Conservation (phyloP, 306 rosid species). For the Ceratonia siliqua region DNA sequence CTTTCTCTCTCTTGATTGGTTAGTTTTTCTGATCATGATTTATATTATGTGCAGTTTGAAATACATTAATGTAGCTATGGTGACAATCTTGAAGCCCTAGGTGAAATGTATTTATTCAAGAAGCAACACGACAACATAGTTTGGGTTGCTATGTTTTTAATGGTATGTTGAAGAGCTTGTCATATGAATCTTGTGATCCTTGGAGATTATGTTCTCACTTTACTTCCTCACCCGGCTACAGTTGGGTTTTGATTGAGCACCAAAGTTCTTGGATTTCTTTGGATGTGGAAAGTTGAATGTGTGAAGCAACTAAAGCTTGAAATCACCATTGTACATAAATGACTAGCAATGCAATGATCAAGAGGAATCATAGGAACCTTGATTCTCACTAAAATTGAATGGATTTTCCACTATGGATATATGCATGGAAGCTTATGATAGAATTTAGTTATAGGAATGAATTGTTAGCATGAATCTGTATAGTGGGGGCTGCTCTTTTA, state of each 20-base stretch:
- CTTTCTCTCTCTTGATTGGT: neutral
- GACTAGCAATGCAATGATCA: constrained; percentile 23
- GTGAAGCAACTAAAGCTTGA: constrained; percentile 2
- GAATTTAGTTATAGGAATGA: constrained; percentile 27
- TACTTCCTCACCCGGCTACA: constrained; percentile 28
- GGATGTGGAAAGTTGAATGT: constrained; percentile 29
- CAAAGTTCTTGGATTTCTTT: constrained; percentile 16
- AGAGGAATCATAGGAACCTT: constrained; percentile 37
- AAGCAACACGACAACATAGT: constrained; percentile 88
- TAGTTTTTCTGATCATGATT: constrained; percentile 23
- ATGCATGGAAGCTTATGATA: constrained; percentile 19
- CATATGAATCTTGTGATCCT: neutral
- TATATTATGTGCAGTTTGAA: constrained; percentile 76
- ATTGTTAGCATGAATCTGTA: constrained; percentile 24
- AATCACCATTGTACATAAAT: constrained; percentile 23
- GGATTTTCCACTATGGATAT: constrained; percentile 34
- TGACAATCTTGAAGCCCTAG: constrained; percentile 95
- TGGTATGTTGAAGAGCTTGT: constrained; percentile 60
- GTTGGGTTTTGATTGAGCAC: constrained; percentile 28
- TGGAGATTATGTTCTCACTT: constrained; percentile 37
- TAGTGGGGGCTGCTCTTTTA: neutral
- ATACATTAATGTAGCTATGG: constrained; percentile 99
- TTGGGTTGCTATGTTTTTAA: constrained; percentile 92
- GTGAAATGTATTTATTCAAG: constrained; percentile 89
- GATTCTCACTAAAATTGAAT: constrained; percentile 16